Percentiles rank a stretch among this genome's conserved stretches.
Conservation (phyloP, 768 basidiomycete genomes). For the Macrolepiota dolichaula region DNA sequence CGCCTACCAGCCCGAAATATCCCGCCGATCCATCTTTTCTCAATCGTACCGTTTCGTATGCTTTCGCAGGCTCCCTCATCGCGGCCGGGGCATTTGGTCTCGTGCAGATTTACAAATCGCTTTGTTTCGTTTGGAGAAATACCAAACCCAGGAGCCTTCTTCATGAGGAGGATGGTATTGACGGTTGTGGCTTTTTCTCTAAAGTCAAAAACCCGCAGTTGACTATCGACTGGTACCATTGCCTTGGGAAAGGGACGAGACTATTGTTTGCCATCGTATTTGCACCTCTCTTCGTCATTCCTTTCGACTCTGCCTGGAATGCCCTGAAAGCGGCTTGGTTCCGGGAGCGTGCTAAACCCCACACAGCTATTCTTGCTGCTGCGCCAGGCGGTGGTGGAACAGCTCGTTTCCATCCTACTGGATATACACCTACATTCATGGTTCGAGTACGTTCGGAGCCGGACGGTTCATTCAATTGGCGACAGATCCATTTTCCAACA, state of each 20-base stretch:
- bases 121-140: neutral
- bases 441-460: neutral
- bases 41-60: neutral
- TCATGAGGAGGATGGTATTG: neutral
- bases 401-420: neutral
- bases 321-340: neutral
- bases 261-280: neutral
- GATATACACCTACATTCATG: neutral
- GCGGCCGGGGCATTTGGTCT: neutral
- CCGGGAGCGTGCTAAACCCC: neutral
- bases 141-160: neutral
- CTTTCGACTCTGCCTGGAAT: neutral
- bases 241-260: neutral
- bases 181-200: constrained; percentile 1
- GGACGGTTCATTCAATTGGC: neutral
- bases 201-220: neutral
- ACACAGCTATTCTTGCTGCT: neutral
- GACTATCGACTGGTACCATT: neutral
- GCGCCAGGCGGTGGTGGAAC: neutral
- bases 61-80: neutral
- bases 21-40: neutral
- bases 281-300: neutral
- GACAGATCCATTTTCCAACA: neutral
- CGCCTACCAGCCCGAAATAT: neutral
- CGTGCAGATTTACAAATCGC: neutral